Evolutionary conservation across 148 eudicot genomes (phyloP).

Genomic region (Camellia lanceoleosa): DNA sequence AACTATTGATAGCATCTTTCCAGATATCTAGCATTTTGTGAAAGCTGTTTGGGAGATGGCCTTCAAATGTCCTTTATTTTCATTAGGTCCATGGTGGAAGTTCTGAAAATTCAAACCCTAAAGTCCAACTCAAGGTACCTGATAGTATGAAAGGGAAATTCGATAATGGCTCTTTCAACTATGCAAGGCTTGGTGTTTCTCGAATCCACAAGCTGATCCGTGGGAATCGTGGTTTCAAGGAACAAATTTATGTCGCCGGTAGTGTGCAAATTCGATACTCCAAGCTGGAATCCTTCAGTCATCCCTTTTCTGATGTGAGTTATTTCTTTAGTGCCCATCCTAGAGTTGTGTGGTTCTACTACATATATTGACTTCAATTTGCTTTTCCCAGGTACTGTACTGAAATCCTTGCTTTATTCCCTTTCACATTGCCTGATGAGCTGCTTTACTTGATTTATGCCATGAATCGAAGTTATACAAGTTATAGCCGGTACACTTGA

Average conservation of each 20-base stretch:
- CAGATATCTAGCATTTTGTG: slow-evolving; percentile 90
- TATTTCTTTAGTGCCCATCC: slow-evolving; percentile 6
- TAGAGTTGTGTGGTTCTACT: not conserved
- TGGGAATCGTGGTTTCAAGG: slow-evolving; percentile 76
- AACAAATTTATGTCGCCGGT: slow-evolving; percentile 93
- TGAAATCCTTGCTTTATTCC: slow-evolving; percentile 85
- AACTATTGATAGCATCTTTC: slow-evolving; percentile 27
- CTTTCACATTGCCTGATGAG: slow-evolving; percentile 84
- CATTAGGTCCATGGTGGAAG: slow-evolving; percentile 56
- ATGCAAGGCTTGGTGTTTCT: slow-evolving; percentile 84
- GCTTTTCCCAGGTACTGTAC: slow-evolving; percentile 72
- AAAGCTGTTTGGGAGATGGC: slow-evolving; percentile 97
- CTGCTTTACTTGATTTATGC: slow-evolving; percentile 83
- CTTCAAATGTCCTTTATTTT: slow-evolving; percentile 88
- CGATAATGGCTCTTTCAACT: slow-evolving; percentile 49
- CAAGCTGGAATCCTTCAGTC: slow-evolving; percentile 55
- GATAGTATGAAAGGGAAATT: slow-evolving; percentile 55
- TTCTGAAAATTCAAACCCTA: slow-evolving; percentile 31
- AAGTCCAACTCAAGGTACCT: slow-evolving; percentile 38
- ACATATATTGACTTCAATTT: slow-evolving; percentile 9
- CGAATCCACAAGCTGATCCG: slow-evolving; percentile 96
- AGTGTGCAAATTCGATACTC: slow-evolving; percentile 83
- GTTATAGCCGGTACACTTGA: slow-evolving; percentile 88
- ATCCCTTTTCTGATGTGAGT: slow-evolving; percentile 79
- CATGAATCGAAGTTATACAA: slow-evolving; percentile 89